These are phyloP conservation scores for Hemileia vastatrix DNA, from an alignment of 1,284 basidiomycete genomes.

Conservation along the genomic window DNA sequence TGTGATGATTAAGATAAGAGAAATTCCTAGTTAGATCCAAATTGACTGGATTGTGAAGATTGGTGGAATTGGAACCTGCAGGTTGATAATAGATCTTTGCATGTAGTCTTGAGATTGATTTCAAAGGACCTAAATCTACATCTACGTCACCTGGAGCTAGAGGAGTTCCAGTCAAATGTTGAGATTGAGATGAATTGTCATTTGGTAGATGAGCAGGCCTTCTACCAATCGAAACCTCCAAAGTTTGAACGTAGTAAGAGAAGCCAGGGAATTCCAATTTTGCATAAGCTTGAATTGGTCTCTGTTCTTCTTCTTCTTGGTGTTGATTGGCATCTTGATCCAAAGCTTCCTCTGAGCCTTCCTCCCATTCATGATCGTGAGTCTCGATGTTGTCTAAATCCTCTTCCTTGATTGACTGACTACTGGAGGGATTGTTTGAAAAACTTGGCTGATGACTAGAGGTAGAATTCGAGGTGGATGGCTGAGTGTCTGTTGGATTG, in stretches of 20 bases:
- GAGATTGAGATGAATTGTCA: constrained; percentile 1
- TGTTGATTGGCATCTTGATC: background rate
- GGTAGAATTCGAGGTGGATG: background rate
- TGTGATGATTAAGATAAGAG: background rate
- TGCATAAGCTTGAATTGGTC: constrained; percentile 87
- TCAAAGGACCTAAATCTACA: constrained; percentile 89
- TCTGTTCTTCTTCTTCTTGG: no score
- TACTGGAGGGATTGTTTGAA: no score
- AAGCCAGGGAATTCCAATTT: constrained; percentile 84
- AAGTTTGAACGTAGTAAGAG: constrained; percentile 73
- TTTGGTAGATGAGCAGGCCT: constrained; percentile 40
- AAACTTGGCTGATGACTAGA: background rate
- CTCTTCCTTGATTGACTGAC: background rate
- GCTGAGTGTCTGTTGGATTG: background rate
- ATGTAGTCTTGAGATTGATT: constrained; percentile 90
- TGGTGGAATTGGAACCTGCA: background rate
- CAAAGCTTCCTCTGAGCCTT: background rate
- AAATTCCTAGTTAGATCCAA: background rate
- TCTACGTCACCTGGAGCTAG: constrained; percentile 49
- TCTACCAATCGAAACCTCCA: constrained; percentile 61
- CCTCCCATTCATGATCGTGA: background rate
- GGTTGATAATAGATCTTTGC: constrained; percentile 82
- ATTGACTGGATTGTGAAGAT: background rate
- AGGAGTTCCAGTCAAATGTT: constrained; percentile 15
- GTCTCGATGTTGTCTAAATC: background rate